Evolutionary conservation across 2,329 filamentous ascomycete species (phyloP).

Genomic region (Orbilia quercus): DNA sequence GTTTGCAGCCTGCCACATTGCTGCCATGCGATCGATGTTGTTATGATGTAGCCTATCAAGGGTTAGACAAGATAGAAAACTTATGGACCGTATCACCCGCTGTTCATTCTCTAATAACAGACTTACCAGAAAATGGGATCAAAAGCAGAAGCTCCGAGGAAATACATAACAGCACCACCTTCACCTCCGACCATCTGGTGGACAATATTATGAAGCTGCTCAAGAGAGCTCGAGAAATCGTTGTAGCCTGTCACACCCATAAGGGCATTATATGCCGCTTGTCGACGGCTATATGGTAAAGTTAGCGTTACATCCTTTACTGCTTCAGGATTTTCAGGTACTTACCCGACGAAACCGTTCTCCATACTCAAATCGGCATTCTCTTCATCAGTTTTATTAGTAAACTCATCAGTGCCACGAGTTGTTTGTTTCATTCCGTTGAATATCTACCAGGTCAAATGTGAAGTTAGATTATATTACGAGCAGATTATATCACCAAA

Average conservation of each 20-base stretch:
- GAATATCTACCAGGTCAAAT: conserved; percentile 13
- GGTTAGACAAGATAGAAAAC: not conserved
- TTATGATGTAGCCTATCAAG: conserved; percentile 57
- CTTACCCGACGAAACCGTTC: conserved; percentile 22
- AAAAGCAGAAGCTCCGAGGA: conserved; percentile 58
- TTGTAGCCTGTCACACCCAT: conserved; percentile 54
- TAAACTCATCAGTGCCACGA: conserved; percentile 13
- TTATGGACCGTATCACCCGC: too few species aligned
- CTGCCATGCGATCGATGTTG: conserved; percentile 59
- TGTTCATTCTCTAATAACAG: too few species aligned
- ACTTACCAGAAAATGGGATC: conserved; percentile 60
- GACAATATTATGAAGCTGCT: conserved; percentile 59
- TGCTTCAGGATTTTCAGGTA: not conserved
- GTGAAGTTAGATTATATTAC: too few species aligned
- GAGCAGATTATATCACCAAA: too few species aligned
- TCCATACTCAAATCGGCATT: conserved; percentile 12
- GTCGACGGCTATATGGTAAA: conserved; percentile 46
- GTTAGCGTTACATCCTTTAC: conserved; percentile 14
- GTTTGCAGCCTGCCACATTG: conserved; percentile 60
- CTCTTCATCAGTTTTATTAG: conserved; percentile 2
- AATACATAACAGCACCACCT: conserved; percentile 58
- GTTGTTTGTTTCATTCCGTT: conserved; percentile 14
- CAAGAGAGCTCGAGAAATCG: conserved; percentile 56
- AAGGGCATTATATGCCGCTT: conserved; percentile 58
- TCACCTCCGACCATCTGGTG: conserved; percentile 55